Percentiles rank a stretch among this genome's conserved stretches.
phyloP scores from a whole-genome alignment of 148 eudicot species.

The Polygonum aviculare region DNA sequence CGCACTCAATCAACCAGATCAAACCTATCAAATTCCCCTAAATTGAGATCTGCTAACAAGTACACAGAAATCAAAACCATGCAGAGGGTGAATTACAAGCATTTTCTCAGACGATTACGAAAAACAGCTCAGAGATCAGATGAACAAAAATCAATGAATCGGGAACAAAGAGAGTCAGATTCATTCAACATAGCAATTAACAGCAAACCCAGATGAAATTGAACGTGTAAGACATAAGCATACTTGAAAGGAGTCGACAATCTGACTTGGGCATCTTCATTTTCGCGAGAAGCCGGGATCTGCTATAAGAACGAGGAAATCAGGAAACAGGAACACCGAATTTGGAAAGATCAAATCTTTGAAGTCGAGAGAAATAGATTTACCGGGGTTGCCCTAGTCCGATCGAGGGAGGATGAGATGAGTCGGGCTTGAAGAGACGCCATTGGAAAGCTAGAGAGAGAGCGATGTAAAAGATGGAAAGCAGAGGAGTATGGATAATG shows the following conservation, averaged over 20 bases:
- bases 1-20: background rate
- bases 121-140: background rate
- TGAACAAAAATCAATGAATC: background rate
- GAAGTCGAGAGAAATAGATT: conserved; percentile 15
- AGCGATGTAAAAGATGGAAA: background rate
- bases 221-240: background rate
- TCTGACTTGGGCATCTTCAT: conserved; percentile 39
- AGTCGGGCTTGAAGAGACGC: conserved; percentile 32
- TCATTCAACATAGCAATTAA: background rate
- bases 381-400: conserved; percentile 23
- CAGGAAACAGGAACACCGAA: background rate
- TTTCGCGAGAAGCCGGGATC: conserved; percentile 43
- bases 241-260: conserved; percentile 33
- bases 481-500: background rate
- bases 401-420: conserved; percentile 16
- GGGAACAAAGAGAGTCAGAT: background rate
- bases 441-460: conserved; percentile 17
- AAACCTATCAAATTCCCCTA: background rate
- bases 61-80: background rate
- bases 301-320: conserved; percentile 21
- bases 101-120: background rate
- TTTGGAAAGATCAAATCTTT: background rate
- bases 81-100: background rate
- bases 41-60: background rate
- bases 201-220: background rate